A percentile compares a stretch with the other conserved stretches of the same genome.
phyloP scores from a whole-genome alignment of 192 early-diverging fungal genomes.

The Coemansia sp. region DNA sequence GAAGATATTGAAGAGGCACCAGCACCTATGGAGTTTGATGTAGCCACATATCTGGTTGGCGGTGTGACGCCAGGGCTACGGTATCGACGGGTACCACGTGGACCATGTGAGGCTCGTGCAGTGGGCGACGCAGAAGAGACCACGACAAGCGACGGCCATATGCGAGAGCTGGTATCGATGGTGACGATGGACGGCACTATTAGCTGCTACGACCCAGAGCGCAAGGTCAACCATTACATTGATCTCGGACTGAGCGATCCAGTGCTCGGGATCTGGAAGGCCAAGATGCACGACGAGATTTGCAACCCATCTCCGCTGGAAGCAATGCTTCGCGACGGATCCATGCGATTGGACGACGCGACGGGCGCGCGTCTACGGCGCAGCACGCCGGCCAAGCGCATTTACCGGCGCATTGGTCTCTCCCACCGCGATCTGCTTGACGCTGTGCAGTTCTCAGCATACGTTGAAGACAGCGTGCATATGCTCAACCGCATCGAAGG shows the following conservation, averaged over 20 bases:
- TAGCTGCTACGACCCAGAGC: conserved; percentile 43
- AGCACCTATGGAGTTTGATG: conserved; percentile 50
- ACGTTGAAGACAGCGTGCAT: conserved; percentile 38
- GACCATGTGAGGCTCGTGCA: not conserved
- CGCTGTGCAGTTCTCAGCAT: conserved; percentile 39
- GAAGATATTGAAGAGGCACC: conserved; percentile 56
- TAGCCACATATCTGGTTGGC: conserved; percentile 52
- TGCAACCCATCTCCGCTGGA: conserved; percentile 34
- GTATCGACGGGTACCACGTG: conserved; percentile 23
- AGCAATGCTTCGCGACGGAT: conserved; percentile 16
- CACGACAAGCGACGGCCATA: not conserved
- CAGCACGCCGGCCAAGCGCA: conserved; percentile 34
- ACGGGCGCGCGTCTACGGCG: conserved; percentile 13
- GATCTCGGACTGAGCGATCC: conserved; percentile 39
- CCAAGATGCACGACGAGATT: conserved; percentile 53
- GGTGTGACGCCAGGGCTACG: conserved; percentile 46
- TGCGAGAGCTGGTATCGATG: conserved; percentile 41
- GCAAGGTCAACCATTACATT: conserved; percentile 46
- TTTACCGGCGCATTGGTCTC: conserved; percentile 43
- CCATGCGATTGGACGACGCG: conserved; percentile 2
- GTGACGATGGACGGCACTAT: conserved; percentile 54
- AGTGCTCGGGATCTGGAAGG: conserved; percentile 53
- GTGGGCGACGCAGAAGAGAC: not conserved
- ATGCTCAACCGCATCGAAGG: conserved; percentile 33
- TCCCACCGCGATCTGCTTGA: conserved; percentile 40